Evolutionary conservation across 192 early-diverging fungal species (phyloP), one percentile per base, ranked within the genome.

Genomic region (Entrophospora sp.): DNA sequence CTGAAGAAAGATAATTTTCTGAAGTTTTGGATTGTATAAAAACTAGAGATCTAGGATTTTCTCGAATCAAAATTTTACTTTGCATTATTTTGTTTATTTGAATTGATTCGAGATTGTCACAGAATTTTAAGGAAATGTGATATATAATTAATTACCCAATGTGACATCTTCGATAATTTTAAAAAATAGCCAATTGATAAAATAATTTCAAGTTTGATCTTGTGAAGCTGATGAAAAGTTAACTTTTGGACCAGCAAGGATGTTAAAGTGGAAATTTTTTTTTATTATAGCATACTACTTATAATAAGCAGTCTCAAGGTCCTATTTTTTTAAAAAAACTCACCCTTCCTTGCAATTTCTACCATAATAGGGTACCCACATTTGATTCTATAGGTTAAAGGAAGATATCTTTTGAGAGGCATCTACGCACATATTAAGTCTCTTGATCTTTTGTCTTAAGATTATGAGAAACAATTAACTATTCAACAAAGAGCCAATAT

Each of bases 401-500:
- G 94, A 97, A 64, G 94, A 98, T 68, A n/a, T n/a, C 79, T 98
- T 35, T 75, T 98, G 51, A 83, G 96, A 67, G 96, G 96, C 51
- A 94, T 98, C 75, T 98, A 96, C 71, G 96, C 94, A 22, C 96
- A 96, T 83, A 94, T 86, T 89, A 73, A 57, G 78, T 43, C 12
- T 20, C 12, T 12, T 49, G 14, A 38, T 49, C 24, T 18, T 34
- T 44, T 28, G 53, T n/a, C 24, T 35, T 3, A 51, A 90, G 87
- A 93, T 79, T 96, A 95, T 83, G 96, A 98, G 73, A 90, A 91
- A 71, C 96, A 94, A 4, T 97, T 94, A 3, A 93, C 96, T 60
- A 98, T 98, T 79, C 96, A 98, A 75, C 96, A 98, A 77, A 87
- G 96, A 77, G 94, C 94, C 40, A 98, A 97, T 61, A 72, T 83